Base-by-base conservation (phyloP, 1,139 yeast genomes). In the Ogataea hybrid region DNA sequence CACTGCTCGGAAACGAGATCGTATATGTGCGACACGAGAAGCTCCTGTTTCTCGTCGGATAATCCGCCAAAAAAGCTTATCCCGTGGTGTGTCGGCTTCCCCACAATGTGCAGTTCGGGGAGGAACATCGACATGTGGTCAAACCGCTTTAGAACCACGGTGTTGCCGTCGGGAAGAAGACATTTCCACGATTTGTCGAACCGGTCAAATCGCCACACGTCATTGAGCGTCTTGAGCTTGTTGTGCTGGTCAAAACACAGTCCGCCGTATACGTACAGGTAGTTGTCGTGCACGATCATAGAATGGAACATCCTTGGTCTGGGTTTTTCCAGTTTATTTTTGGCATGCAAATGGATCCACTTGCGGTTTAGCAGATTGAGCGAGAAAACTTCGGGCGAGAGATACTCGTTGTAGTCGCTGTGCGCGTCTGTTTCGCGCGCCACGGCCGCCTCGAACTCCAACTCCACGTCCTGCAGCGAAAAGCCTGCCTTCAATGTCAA, bases 251-350 rank as follows among this genome's bases (percentile, higher is more conserved):
- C 56, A 16, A 70, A 53, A 0, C 61, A 57, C 25, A 84, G 58
- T 0, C 94, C 94, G 15, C 92, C 92, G 56, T 74, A 79, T 3
- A 82, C 53, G 54, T 73, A 83, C 3, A 83, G 52, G 28, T 72
- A 68, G 39, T 75, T 72, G 30, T 72, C 73, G 35, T 69, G 61
- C 28, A 73, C 73, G 21, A 75, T 62, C 39, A 82, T 62, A 11
- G 84, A 75, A 51, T 82, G 89, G 56, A 69, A 79, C 42, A 83
- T 59, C 39, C 92, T 65, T 7, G 85, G 79, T 6, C 52, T 50
- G 0, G 88, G 84, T 9, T 23, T 37, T 11, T 16, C 21, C 15
- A 38, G 43, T 77, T 63, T 14, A 54, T 51, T 37, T 3, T 37
- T 44, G 1, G 37, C 31, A 11, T 20, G 22, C 25, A 54, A 36